Evolutionary conservation across 2,329 filamentous ascomycete genomes (phyloP).

Genomic region (Cryphonectria parasitica): DNA sequence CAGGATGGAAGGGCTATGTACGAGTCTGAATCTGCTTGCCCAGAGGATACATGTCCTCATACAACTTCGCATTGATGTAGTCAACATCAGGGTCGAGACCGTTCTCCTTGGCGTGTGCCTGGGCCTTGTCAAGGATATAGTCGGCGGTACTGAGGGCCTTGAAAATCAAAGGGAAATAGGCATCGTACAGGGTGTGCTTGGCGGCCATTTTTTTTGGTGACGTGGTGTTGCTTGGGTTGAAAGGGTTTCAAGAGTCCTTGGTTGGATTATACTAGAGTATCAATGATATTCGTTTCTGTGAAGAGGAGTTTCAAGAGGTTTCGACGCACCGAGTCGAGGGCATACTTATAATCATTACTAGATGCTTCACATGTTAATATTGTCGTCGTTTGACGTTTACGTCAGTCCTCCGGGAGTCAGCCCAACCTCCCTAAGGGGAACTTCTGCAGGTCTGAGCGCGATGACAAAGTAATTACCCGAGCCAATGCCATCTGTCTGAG

Average conservation of each 20-base stretch:
- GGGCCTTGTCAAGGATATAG: constrained; percentile 39
- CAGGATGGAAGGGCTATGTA: not conserved
- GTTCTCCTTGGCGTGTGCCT: constrained; percentile 36
- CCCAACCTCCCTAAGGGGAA: not conserved
- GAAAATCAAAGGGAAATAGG: constrained; percentile 34
- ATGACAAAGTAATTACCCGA: not conserved
- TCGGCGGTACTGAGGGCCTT: constrained; percentile 35
- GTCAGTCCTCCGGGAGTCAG: not conserved
- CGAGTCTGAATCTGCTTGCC: constrained; percentile 40
- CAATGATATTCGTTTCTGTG: not conserved
- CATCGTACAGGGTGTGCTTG: constrained; percentile 38
- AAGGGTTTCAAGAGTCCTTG: no score
- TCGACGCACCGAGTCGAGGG: not conserved
- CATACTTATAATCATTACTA: not conserved
- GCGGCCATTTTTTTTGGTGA: constrained; percentile 36
- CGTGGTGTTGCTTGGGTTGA: not conserved
- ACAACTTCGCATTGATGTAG: constrained; percentile 35
- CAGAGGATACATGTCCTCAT: constrained; percentile 43
- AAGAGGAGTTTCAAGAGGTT: not conserved
- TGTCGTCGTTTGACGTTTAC: no score
- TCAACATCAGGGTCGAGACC: constrained; percentile 32
- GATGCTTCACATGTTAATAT: not conserved
- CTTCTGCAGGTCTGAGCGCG: no score
- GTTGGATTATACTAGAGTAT: no score
- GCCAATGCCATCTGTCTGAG: not conserved